phyloP scores from a whole-genome alignment of 1,284 basidiomycete species.

The Puccinia horiana region DNA sequence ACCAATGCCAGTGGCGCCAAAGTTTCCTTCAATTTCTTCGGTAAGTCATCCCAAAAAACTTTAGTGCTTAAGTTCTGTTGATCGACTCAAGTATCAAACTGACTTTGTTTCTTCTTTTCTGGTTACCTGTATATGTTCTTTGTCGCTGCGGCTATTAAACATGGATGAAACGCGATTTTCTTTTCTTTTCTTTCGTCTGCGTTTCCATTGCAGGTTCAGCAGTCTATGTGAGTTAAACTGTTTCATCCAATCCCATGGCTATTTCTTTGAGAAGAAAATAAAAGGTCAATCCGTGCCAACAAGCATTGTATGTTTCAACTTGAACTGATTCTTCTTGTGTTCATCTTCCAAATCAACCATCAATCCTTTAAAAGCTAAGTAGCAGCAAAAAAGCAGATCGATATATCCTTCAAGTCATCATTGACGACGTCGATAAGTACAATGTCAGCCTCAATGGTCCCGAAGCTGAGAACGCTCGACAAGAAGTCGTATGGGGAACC shows the following conservation, averaged over 20 bases:
- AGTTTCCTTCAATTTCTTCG: background rate
- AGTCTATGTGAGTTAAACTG: background rate
- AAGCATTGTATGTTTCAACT: background rate
- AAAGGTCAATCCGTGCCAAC: background rate
- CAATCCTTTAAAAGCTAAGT: background rate
- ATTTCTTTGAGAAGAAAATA: background rate
- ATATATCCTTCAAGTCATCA: conserved; percentile 10
- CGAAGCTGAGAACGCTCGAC: background rate
- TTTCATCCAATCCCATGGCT: background rate
- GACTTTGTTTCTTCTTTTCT: background rate
- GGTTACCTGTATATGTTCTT: background rate
- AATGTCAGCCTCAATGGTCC: conserved; percentile 13
- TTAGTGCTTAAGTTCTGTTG: too few relatives aligned
- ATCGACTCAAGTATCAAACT: background rate
- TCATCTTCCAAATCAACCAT: background rate
- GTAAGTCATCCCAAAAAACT: background rate
- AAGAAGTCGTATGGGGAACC: background rate
- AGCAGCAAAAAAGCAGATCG: conserved; percentile 1
- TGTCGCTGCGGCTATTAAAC: background rate
- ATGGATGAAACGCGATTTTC: background rate
- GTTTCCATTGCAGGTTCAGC: background rate
- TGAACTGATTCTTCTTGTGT: background rate
- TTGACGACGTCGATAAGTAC: conserved; percentile 12
- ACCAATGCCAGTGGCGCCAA: background rate
- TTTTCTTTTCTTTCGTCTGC: background rate